Conservation (phyloP, 2,329 filamentous ascomycete species). For the Neofusicoccum umdonicola region DNA sequence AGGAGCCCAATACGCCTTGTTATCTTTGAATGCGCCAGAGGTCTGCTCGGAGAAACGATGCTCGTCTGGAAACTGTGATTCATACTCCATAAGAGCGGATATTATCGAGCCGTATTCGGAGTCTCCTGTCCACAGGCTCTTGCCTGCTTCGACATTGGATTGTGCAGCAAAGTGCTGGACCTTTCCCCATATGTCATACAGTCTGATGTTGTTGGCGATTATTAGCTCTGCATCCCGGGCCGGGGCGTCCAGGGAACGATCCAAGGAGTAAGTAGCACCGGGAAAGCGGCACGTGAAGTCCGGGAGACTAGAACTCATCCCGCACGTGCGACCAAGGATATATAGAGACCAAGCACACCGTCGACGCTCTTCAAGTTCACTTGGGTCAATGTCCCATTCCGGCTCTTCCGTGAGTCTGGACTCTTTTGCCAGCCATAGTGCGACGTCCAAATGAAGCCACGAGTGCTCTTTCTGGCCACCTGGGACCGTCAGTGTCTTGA, state of each 20-base stretch:
- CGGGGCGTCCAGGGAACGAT: not conserved
- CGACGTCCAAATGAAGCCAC: not conserved
- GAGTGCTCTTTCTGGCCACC: not conserved
- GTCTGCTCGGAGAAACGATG: slow-evolving; percentile 50
- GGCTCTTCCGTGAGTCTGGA: not conserved
- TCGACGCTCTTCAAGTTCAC: not conserved
- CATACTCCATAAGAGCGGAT: slow-evolving; percentile 49
- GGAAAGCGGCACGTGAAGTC: not conserved
- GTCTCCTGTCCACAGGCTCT: slow-evolving; percentile 4
- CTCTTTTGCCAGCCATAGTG: not conserved
- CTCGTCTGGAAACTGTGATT: slow-evolving; percentile 50
- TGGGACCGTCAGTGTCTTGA: not conserved
- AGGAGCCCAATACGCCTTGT: slow-evolving; percentile 53
- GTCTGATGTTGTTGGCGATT: not conserved
- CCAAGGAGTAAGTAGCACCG: not conserved
- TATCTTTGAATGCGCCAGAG: slow-evolving; percentile 41
- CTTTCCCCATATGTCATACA: slow-evolving; percentile 2
- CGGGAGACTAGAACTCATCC: not conserved
- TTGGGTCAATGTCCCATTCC: not conserved
- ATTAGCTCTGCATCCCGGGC: not conserved
- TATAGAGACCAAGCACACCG: slow-evolving; percentile 2
- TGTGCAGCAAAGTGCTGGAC: not conserved
- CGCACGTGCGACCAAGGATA: not conserved
- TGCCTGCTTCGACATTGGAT: not conserved
- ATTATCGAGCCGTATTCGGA: slow-evolving; percentile 3